Evolutionary conservation across 352 stramenopile species (phyloP).

Genomic region (Poterioochromonas sp.): DNA sequence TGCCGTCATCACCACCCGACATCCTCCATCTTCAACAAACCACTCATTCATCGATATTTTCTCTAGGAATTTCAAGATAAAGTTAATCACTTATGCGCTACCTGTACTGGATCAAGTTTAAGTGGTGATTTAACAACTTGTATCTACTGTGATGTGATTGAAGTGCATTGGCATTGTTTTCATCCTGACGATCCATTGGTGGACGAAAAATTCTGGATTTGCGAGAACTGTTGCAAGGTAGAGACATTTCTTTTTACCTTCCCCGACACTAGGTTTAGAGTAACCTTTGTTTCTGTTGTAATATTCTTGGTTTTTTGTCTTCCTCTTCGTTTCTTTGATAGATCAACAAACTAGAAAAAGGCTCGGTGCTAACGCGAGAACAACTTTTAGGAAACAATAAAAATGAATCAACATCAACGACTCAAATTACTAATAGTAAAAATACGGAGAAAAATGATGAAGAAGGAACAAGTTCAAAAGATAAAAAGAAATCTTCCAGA

Average conservation of each 20-base stretch:
- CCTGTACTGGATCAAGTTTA: neutral
- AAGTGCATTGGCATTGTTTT: constrained; percentile 12
- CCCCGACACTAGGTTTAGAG: neutral
- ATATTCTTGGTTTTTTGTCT: too few relatives aligned
- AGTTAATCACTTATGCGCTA: neutral
- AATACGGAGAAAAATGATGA: neutral
- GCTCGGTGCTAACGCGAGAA: too few relatives aligned
- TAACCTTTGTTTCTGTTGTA: too few relatives aligned
- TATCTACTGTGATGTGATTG: neutral
- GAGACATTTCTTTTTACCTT: neutral
- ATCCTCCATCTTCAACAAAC: neutral
- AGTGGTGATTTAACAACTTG: neutral
- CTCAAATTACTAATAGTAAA: neutral
- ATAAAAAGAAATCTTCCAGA: neutral
- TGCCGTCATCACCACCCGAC: neutral
- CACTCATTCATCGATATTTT: neutral
- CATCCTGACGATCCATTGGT: neutral
- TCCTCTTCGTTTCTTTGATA: too few relatives aligned
- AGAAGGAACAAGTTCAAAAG: neutral
- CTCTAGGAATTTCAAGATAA: neutral
- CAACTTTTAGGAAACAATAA: too few relatives aligned
- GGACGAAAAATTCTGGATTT: neutral
- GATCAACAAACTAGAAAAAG: too few relatives aligned
- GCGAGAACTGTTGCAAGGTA: neutral
- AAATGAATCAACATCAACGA: too few relatives aligned